Base-by-base conservation (phyloP, 106 monocot genomes). In the Ottelia alismoides region DNA sequence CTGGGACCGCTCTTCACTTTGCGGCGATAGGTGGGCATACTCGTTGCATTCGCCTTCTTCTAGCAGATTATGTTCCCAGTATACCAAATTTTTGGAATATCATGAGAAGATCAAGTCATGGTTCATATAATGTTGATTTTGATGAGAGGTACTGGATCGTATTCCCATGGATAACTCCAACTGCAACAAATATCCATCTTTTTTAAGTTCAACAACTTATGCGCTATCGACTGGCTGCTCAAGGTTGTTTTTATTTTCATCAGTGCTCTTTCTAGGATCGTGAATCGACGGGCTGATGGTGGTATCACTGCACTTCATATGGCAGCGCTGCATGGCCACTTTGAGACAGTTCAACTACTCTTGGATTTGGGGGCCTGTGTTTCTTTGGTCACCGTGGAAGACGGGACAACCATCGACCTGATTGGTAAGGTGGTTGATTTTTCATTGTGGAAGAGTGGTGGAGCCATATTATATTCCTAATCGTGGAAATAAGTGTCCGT, bases 271-370 rank as follows among this genome's bases (percentile, higher is more conserved):
- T 56, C 62, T 55, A 62, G 51, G 59, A 67, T 98, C 45, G 72
- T 89, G 30, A 98, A 89, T 49, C 72, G 70, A 62, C 82, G 52
- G 58, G 89, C 96, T 14, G 96, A 98, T 77, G 96, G 89, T 31
- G 89, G 96, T 58, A 82, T 98, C 57, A 98, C 85, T 47, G 74
- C 96, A 2, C 84, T 98, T 58, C 96, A 98, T 65, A 98, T 98
- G 96, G 85, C 96, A n/a, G 89, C 96, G 45, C 53, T 98, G 27
- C 82, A 98, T 73, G 85, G 96, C 2, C 89, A 89, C 57, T 57
- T 64, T 25, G 89, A 89, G 56, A 64, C 75, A 58, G 70, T 98
- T 49, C 85, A 89, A 23, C 71, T 98, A 51, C 69, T 98, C 23
- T 61, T 98, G 58, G 96, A 98, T 62, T 67, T 89, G 68, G 96